Percentiles rank a stretch among this genome's conserved stretches.
These are phyloP conservation scores for Clarireedia monteithiana DNA, from an alignment of 2,329 filamentous ascomycete genomes.

Conservation along the genomic window DNA sequence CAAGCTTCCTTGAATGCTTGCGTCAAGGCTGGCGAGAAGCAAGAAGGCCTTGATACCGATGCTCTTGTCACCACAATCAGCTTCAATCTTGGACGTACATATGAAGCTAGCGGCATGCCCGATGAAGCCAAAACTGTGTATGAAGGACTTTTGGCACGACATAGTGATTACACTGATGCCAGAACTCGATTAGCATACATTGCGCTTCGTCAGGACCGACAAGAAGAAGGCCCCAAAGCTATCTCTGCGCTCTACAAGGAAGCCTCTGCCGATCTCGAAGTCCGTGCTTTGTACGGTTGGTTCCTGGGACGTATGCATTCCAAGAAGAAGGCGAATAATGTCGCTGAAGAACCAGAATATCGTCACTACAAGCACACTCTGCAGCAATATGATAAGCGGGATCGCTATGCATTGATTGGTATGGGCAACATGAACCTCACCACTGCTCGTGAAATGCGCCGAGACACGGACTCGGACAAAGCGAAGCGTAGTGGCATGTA, in stretches of 20 bases:
- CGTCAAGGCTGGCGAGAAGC: slow-evolving; percentile 69
- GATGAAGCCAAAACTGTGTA: slow-evolving; percentile 87
- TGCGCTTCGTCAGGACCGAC: slow-evolving; percentile 69
- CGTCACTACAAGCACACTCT: slow-evolving; percentile 95
- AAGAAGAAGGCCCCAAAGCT: slow-evolving; percentile 78
- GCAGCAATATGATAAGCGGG: slow-evolving; percentile 92
- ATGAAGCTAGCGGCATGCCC: slow-evolving; percentile 73
- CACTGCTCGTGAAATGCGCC: slow-evolving; percentile 87
- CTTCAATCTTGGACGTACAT: slow-evolving; percentile 90
- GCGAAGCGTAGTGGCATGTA: slow-evolving; percentile 85
- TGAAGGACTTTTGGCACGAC: slow-evolving; percentile 73
- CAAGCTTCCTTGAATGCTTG: slow-evolving; percentile 87
- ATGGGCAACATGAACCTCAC: slow-evolving; percentile 89
- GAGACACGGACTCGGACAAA: slow-evolving; percentile 82
- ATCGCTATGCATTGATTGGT: slow-evolving; percentile 89
- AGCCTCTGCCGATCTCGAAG: slow-evolving; percentile 79
- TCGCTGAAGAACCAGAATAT: slow-evolving; percentile 85
- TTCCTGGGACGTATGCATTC: slow-evolving; percentile 75
- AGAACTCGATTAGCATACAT: slow-evolving; percentile 86
- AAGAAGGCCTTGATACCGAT: slow-evolving; percentile 74
- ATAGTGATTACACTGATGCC: slow-evolving; percentile 89
- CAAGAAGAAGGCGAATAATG: slow-evolving; percentile 72
- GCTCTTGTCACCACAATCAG: slow-evolving; percentile 92
- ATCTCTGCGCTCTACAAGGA: slow-evolving; percentile 80
- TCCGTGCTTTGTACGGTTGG: slow-evolving; percentile 90